Base-by-base conservation (phyloP, 805 yeast species). In the Priceomyces melissophilus region DNA sequence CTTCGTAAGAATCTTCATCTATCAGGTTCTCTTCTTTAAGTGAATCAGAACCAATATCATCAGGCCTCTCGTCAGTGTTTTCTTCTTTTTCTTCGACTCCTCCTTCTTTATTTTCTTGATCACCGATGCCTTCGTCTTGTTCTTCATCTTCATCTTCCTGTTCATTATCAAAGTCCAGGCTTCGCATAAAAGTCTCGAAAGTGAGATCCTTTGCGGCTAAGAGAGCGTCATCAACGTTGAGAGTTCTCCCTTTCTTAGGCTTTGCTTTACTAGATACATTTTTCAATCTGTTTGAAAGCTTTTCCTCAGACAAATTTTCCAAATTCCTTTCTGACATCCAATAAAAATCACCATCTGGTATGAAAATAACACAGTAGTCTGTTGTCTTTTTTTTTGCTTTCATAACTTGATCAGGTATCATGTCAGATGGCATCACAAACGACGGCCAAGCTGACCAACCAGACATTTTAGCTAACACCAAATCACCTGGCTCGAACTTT, bases 401-500 rank as follows among this genome's bases (percentile, higher is more conserved):
- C 52, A 61, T 41, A 10, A 69, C 67, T 17, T 59, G 55, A 2
- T 54, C 47, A 1, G 75, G 73, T 11, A 68, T 61, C 50, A 64
- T 52, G 28, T 55, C 57, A 14, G 50, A 46, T 2, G 77, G 75
- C 69, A 63, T 65, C 38, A 74, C 67, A 36, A 72, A 67, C 10
- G 75, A 69, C 6, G 79, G 79, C 79, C 79, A 74, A 11, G 70
- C 66, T 1, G 75, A 72, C 48, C 59, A 73, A 13, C 71, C 65
- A 11, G 64, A 61, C 68, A 71, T 65, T 43, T 70, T 71, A 36
- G 76, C 71, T 41, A 71, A 56, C 6, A 74, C 78, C 52, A 67
- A 51, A 37, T 64, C 70, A 39, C 61, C 60, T 10, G 71, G 63
- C 32, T 53, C 50, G 38, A 61, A 58, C 28, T 47, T 43, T 26